A percentile compares a stretch with the other conserved stretches of the same genome.
Evolutionary conservation across 306 rosid species (phyloP).

Genomic region (Mucuna pruriens): DNA sequence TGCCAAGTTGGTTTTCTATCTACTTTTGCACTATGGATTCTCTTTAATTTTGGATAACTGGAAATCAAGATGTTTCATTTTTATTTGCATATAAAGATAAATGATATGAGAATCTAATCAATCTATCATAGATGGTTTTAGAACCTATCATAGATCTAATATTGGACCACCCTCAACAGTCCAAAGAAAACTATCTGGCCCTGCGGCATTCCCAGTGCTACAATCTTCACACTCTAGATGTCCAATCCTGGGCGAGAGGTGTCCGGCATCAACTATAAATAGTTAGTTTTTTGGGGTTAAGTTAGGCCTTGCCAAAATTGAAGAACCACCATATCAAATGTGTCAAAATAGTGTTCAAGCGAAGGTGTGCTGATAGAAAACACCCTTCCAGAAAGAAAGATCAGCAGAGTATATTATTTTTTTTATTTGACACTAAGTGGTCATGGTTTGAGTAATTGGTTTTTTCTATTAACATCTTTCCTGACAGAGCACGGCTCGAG

Average conservation of each 20-base stretch:
- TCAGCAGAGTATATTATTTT: neutral
- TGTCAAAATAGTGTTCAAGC: slow-evolving; percentile 3
- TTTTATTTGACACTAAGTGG: slow-evolving; percentile 2
- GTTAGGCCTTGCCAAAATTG: too few relatives aligned
- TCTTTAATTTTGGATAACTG: neutral
- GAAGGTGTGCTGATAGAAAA: neutral
- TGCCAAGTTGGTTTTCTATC: neutral
- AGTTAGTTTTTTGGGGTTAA: too few relatives aligned
- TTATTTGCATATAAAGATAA: too few relatives aligned
- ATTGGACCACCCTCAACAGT: too few relatives aligned
- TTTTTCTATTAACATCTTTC: slow-evolving; percentile 10
- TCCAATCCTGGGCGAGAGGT: too few relatives aligned
- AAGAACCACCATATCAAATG: neutral
- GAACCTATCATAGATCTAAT: too few relatives aligned
- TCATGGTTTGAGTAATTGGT: slow-evolving; percentile 18
- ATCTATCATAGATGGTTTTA: too few relatives aligned
- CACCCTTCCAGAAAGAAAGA: neutral
- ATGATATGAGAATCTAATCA: too few relatives aligned
- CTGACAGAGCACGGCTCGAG: slow-evolving; percentile 78
- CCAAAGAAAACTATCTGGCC: too few relatives aligned
- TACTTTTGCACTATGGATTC: neutral
- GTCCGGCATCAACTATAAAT: too few relatives aligned
- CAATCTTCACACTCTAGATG: too few relatives aligned
- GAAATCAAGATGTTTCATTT: neutral
- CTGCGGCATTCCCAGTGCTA: too few relatives aligned